Conservation (phyloP, 805 yeast species). For the Wickerhamomyces rabaulensis region DNA sequence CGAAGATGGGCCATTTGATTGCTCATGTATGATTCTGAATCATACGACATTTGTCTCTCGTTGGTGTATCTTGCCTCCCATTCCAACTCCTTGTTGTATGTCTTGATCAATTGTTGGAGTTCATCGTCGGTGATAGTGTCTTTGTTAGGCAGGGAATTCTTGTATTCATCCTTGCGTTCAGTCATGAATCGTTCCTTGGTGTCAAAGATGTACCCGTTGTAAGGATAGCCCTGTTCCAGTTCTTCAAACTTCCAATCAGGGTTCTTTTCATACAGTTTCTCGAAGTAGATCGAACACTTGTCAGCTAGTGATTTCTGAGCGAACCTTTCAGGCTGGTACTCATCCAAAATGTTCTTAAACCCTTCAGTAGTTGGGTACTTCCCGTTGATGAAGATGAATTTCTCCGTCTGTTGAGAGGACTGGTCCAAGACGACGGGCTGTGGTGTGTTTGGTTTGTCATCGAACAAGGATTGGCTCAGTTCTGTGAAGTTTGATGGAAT, state of each 20-base stretch:
- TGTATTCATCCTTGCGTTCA: slow-evolving; percentile 14
- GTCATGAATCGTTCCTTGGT: slow-evolving; percentile 17
- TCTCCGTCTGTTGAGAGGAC: background rate
- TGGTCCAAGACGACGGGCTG: background rate
- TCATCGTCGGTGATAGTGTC: slow-evolving; percentile 9
- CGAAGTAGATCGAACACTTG: slow-evolving; percentile 18
- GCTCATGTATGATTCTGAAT: slow-evolving; percentile 20
- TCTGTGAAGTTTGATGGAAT: background rate
- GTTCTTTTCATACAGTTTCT: slow-evolving; percentile 11
- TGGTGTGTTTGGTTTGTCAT: background rate
- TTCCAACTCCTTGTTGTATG: slow-evolving; percentile 8
- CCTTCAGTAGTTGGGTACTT: slow-evolving; percentile 19
- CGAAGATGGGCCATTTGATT: slow-evolving; percentile 21
- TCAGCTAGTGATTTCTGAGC: slow-evolving; percentile 7
- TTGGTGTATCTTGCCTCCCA: slow-evolving; percentile 16
- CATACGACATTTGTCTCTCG: slow-evolving; percentile 11
- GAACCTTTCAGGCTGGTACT: slow-evolving; percentile 13
- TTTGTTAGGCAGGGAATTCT: slow-evolving; percentile 9
- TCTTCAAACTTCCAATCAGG: slow-evolving; percentile 22
- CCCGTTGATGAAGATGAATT: slow-evolving; percentile 16
- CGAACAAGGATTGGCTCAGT: background rate
- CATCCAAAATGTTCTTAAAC: slow-evolving; percentile 13
- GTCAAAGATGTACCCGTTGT: slow-evolving; percentile 22
- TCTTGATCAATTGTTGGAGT: slow-evolving; percentile 7
- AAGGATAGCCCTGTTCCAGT: slow-evolving; percentile 14